Percentiles rank a stretch among this genome's conserved stretches.
Conservation (phyloP, 2,329 filamentous ascomycete species). For the Fusarium bactridioides region DNA sequence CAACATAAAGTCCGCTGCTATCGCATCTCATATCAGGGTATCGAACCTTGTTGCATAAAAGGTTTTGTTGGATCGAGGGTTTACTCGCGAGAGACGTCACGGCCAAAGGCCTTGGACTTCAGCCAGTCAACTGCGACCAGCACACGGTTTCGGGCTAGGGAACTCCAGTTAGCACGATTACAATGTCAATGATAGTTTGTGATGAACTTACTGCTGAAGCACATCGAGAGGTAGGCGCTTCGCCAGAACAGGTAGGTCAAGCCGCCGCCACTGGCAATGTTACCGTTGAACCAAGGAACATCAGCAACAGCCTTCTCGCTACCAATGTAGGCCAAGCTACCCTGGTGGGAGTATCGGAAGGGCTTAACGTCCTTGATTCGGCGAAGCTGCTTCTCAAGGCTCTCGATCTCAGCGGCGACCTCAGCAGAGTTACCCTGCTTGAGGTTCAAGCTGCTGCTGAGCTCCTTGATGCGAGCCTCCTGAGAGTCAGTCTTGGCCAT, state of each 20-base stretch:
- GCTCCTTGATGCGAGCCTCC: conserved; percentile 75
- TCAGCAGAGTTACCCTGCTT: conserved; percentile 72
- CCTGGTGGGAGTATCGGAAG: conserved; percentile 98
- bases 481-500: conserved; percentile 94
- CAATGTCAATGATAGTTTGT: background rate
- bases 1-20: conserved; percentile 6
- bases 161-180: conserved; percentile 28
- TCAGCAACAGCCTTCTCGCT: conserved; percentile 98
- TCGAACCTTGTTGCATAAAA: conserved; percentile 37
- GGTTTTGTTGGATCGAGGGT: conserved; percentile 24
- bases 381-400: conserved; percentile 84
- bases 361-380: conserved; percentile 94
- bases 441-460: conserved; percentile 70
- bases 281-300: conserved; percentile 96
- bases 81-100: conserved; percentile 89
- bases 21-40: conserved; percentile 36
- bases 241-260: conserved; percentile 99
- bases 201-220: conserved; percentile 90
- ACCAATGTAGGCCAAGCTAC: conserved; percentile 95
- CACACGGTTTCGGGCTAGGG: conserved; percentile 85
- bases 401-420: conserved; percentile 78
- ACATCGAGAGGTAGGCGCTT: conserved; percentile 98
- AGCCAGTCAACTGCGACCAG: conserved; percentile 94
- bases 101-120: conserved; percentile 96
- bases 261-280: conserved; percentile 90